A percentile compares a stretch with the other conserved stretches of the same genome.
These are phyloP conservation scores for Syzygium syzygioides DNA, from an alignment of 441 rosid species.

Conservation along the genomic window DNA sequence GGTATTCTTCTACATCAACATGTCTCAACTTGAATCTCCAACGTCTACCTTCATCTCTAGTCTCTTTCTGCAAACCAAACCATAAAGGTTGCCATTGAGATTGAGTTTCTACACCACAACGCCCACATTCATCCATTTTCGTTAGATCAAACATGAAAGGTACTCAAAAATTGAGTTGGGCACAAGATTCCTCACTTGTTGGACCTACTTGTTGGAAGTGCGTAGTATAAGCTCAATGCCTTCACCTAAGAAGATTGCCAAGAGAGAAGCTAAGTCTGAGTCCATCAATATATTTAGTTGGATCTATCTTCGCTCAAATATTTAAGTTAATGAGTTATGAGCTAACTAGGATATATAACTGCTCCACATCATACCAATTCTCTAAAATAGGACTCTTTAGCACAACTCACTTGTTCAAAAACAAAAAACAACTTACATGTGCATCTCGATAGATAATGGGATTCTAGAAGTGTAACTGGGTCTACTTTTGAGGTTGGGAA, in stretches of 20 bases:
- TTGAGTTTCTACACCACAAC: not conserved
- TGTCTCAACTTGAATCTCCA: not conserved
- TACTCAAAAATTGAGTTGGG: not conserved
- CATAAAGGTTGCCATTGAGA: not conserved
- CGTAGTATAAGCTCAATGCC: fast-evolving
- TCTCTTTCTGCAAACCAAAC: not conserved
- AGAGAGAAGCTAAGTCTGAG: fast-evolving
- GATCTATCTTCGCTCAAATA: fast-evolving
- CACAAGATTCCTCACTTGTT: not conserved
- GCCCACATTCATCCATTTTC: not conserved
- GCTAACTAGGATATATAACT: not conserved
- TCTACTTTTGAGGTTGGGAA: not conserved
- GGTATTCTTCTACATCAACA: not conserved
- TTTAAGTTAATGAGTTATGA: not conserved
- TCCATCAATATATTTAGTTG: not conserved
- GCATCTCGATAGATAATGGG: not conserved
- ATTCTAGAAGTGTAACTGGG: not conserved
- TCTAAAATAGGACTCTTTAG: fast-evolving
- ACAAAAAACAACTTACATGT: too few relatives aligned
- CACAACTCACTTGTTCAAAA: too few relatives aligned
- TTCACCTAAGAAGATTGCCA: not conserved
- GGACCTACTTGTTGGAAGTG: not conserved
- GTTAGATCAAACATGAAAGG: not conserved
- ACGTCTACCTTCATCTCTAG: not conserved
- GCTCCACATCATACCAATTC: not conserved